Percentiles rank a stretch among this genome's conserved stretches.
These are phyloP conservation scores for Aspergillus incahuasiensis DNA, from an alignment of 495 filamentous ascomycete genomes.

Conservation along the genomic window DNA sequence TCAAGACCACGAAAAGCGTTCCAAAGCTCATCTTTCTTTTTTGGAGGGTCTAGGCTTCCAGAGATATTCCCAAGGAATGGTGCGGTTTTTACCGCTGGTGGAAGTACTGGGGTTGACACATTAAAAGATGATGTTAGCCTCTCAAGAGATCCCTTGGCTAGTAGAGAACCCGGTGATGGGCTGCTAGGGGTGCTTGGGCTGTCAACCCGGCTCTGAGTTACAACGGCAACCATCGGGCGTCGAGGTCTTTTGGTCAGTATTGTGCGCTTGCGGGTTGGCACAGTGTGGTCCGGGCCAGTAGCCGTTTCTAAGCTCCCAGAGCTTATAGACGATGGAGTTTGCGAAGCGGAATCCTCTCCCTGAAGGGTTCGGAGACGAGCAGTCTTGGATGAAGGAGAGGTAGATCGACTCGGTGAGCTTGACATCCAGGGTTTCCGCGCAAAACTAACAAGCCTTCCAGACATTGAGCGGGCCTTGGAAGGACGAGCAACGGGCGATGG, in stretches of 20 bases:
- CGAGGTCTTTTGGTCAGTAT: slow-evolving; percentile 43
- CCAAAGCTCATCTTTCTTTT: slow-evolving; percentile 86
- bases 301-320: slow-evolving; percentile 21
- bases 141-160: slow-evolving; percentile 55
- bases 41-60: slow-evolving; percentile 38
- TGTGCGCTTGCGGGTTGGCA: slow-evolving; percentile 32
- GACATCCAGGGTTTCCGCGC: slow-evolving; percentile 65
- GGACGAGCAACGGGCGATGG: slow-evolving; percentile 39
- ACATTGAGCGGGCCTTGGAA: slow-evolving; percentile 49
- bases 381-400: slow-evolving; percentile 49
- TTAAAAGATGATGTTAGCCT: slow-evolving; percentile 48
- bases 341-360: slow-evolving; percentile 36
- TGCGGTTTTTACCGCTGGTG: slow-evolving; percentile 46
- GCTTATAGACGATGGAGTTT: slow-evolving; percentile 14
- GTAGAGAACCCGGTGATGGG: slow-evolving; percentile 48
- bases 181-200: slow-evolving; percentile 39
- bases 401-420: slow-evolving; percentile 56
- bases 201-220: slow-evolving; percentile 44
- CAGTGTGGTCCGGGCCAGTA: slow-evolving; percentile 23
- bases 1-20: slow-evolving; percentile 76
- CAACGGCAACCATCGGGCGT: slow-evolving; percentile 49
- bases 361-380: slow-evolving; percentile 33
- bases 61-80: slow-evolving; percentile 30
- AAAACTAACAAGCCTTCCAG: slow-evolving; percentile 61
- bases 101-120: slow-evolving; percentile 43